phyloP scores from a whole-genome alignment of 2,329 filamentous ascomycete species.

The Niveomyces coronatus region DNA sequence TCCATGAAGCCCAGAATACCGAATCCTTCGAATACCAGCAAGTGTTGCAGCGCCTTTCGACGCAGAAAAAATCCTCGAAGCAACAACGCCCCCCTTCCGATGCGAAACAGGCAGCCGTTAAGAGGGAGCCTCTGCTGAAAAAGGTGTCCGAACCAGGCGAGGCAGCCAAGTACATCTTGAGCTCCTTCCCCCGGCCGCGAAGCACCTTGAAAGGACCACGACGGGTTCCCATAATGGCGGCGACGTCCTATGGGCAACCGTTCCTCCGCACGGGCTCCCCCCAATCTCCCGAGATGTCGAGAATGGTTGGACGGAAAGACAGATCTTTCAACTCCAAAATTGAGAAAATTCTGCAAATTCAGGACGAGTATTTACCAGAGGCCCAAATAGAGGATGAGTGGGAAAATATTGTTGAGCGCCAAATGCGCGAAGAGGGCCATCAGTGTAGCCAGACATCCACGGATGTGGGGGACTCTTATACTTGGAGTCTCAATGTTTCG shows the following conservation, averaged over 20 bases:
- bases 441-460: conserved; percentile 3
- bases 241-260: conserved; percentile 44
- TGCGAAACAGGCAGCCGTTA: conserved; percentile 12
- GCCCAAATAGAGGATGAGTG: conserved; percentile 37
- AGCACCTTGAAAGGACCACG: conserved; percentile 26
- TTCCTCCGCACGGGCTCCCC: conserved; percentile 59
- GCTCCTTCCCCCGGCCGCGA: conserved; percentile 12
- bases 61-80: conserved; percentile 11
- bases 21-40: conserved; percentile 29
- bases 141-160: conserved; percentile 24
- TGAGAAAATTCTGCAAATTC: conserved; percentile 25
- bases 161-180: conserved; percentile 32
- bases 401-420: conserved; percentile 28
- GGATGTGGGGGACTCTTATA: conserved; percentile 18
- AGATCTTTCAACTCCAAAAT: conserved; percentile 31
- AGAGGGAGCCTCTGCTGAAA: conserved; percentile 22
- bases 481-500: conserved; percentile 20
- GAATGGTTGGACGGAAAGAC: conserved; percentile 44
- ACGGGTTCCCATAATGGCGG: conserved; percentile 45
- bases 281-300: conserved; percentile 48
- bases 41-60: conserved; percentile 30
- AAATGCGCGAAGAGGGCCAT: conserved; percentile 15
- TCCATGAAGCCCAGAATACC: conserved; percentile 27
- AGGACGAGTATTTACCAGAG: conserved; percentile 23
- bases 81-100: conserved; percentile 3